Evolutionary conservation across 2,329 filamentous ascomycete genomes (phyloP).

Genomic region (Penicillium sp.): DNA sequence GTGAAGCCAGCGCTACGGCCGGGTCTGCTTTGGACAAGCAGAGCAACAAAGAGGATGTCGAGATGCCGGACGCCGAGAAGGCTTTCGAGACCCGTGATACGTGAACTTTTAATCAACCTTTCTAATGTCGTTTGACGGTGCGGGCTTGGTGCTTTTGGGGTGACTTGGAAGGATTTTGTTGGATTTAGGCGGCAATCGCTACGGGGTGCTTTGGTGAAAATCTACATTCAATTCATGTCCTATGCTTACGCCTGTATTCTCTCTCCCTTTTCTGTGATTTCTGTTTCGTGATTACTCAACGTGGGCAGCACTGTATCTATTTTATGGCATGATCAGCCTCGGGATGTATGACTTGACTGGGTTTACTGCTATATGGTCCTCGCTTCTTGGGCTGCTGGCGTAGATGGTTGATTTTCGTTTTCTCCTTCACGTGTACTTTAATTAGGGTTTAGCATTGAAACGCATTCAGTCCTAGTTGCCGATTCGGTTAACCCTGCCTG

Average conservation of each 20-base stretch:
- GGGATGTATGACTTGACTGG: conserved; percentile 28
- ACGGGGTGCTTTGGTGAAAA: conserved; percentile 14
- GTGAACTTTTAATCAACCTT: conserved; percentile 13
- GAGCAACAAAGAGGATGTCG: conserved; percentile 34
- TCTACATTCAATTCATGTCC: conserved; percentile 9
- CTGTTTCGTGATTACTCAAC: neutral
- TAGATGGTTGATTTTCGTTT: conserved; percentile 12
- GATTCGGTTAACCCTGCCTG: neutral
- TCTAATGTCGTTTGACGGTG: neutral
- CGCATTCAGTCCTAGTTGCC: neutral
- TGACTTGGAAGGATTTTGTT: conserved; percentile 8
- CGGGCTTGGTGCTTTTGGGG: conserved; percentile 11
- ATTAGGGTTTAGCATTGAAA: neutral
- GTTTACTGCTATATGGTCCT: conserved; percentile 19
- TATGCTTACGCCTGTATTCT: conserved; percentile 14
- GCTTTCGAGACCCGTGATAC: conserved; percentile 28
- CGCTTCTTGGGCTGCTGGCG: conserved; percentile 18
- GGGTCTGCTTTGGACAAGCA: conserved; percentile 25
- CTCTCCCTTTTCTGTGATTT: conserved; percentile 18
- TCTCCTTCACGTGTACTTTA: conserved; percentile 16
- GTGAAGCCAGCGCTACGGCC: conserved; percentile 21
- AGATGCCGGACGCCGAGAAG: conserved; percentile 43
- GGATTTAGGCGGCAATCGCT: conserved; percentile 9
- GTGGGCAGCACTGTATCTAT: conserved; percentile 20
- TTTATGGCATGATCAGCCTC: conserved; percentile 23